Evolutionary conservation across 163 green algal genomes (phyloP).

Genomic region (Coccomyxa subellipsoidea): DNA sequence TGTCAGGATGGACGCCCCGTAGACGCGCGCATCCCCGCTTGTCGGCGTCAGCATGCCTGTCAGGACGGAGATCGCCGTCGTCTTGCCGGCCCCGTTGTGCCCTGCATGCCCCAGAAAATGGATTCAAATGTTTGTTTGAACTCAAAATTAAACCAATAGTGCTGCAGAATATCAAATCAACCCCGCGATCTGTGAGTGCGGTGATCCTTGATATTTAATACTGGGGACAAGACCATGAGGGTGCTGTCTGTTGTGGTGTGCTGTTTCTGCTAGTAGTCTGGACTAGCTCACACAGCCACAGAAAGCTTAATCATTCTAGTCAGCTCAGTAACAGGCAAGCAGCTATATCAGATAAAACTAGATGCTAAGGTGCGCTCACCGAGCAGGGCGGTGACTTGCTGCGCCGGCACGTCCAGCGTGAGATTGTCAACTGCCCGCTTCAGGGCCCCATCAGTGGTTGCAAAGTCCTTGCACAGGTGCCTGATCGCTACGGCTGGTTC

Average conservation of each 20-base stretch:
- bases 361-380: conserved; percentile 37
- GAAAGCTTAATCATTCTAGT: not conserved
- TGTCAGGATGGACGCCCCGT: conserved; percentile 51
- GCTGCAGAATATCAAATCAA: too few relatives aligned
- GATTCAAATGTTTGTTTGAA: too few relatives aligned
- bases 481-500: conserved; percentile 36
- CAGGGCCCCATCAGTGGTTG: conserved; percentile 25
- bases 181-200: too few relatives aligned
- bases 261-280: too few relatives aligned
- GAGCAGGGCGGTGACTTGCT: conserved; percentile 74
- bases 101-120: conserved; percentile 16
- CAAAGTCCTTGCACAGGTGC: conserved; percentile 54
- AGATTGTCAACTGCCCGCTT: conserved; percentile 74
- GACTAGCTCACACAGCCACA: too few relatives aligned
- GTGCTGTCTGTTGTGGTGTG: too few relatives aligned
- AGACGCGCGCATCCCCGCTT: conserved; percentile 46
- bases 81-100: conserved; percentile 72
- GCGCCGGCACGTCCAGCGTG: conserved; percentile 45
- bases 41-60: conserved; percentile 56
- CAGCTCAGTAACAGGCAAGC: not conserved
- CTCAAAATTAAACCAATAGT: too few relatives aligned
- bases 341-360: too few relatives aligned
- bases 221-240: too few relatives aligned
- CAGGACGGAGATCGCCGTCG: conserved; percentile 82
- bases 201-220: too few relatives aligned